Conservation (phyloP, 495 filamentous ascomycete genomes). For the Daldinia decipiens region DNA sequence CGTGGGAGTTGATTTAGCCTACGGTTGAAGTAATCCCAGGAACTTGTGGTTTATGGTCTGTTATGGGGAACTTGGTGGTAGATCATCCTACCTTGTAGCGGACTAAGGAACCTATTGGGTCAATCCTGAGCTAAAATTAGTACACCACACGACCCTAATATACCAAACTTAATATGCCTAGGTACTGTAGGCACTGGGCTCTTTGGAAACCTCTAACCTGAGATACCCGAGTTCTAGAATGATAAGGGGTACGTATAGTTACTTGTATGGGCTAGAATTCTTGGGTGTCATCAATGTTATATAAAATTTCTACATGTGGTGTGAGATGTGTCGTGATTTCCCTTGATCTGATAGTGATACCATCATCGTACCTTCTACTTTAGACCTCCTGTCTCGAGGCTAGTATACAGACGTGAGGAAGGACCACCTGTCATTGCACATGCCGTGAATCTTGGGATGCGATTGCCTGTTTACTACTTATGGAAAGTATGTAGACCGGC, state of each 20-base stretch:
- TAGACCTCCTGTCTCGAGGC: not conserved
- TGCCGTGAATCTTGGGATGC: constrained; percentile 17
- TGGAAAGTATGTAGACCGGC: not conserved
- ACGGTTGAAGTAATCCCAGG: constrained; percentile 26
- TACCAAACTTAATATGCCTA: not conserved
- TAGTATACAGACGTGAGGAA: not conserved
- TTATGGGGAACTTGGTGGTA: constrained; percentile 26
- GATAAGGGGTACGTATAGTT: not conserved
- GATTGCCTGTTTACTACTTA: constrained; percentile 7
- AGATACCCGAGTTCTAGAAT: not conserved
- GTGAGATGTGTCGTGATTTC: constrained; percentile 34
- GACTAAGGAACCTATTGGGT: constrained; percentile 17
- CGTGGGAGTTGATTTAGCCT: constrained; percentile 38
- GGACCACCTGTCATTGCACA: not conserved
- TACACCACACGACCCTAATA: not conserved
- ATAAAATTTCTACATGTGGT: constrained; percentile 13
- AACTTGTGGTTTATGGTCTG: not conserved
- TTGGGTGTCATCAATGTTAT: not conserved
- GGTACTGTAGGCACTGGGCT: not conserved
- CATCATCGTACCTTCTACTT: not conserved
- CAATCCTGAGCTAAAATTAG: constrained; percentile 32
- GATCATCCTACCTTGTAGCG: constrained; percentile 26
- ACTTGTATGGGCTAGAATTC: not conserved
- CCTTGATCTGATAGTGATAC: constrained; percentile 21
- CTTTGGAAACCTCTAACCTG: not conserved